These are phyloP conservation scores for Malus hybrid DNA, from an alignment of 331 rosid species.

Conservation along the genomic window DNA sequence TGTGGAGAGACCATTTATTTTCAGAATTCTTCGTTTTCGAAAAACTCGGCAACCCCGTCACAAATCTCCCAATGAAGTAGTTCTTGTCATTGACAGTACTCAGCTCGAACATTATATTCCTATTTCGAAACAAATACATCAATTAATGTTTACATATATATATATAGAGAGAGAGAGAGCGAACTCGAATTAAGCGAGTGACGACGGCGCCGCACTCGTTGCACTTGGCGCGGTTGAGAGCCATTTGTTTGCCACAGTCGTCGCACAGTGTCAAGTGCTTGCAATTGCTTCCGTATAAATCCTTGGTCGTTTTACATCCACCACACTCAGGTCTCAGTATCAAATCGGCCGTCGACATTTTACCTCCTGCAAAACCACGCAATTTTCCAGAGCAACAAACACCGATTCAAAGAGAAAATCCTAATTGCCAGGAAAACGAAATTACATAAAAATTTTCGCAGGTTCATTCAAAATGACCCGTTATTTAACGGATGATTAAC, in stretches of 20 bases:
- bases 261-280: constrained; percentile 91
- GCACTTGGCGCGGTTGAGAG: constrained; percentile 66
- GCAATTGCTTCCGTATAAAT: constrained; percentile 93
- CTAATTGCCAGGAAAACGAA: no score
- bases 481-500: no score
- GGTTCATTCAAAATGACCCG: no score
- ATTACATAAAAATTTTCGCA: no score
- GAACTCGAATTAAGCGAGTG: constrained; percentile 83
- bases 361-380: no score
- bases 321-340: no score
- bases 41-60: constrained; percentile 79
- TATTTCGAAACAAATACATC: constrained; percentile 11
- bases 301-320: constrained; percentile 23
- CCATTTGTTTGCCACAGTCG: constrained; percentile 82
- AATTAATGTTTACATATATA: neutral
- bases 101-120: constrained; percentile 90
- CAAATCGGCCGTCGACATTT: no score
- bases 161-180: neutral
- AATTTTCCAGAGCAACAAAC: no score
- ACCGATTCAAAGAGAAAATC: no score
- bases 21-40: constrained; percentile 85
- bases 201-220: constrained; percentile 65
- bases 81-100: constrained; percentile 68
- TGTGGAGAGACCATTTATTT: constrained; percentile 77
- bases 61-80: constrained; percentile 75